phyloP scores from a whole-genome alignment of 1,284 basidiomycete genomes.

The Cryptococcus sp. region DNA sequence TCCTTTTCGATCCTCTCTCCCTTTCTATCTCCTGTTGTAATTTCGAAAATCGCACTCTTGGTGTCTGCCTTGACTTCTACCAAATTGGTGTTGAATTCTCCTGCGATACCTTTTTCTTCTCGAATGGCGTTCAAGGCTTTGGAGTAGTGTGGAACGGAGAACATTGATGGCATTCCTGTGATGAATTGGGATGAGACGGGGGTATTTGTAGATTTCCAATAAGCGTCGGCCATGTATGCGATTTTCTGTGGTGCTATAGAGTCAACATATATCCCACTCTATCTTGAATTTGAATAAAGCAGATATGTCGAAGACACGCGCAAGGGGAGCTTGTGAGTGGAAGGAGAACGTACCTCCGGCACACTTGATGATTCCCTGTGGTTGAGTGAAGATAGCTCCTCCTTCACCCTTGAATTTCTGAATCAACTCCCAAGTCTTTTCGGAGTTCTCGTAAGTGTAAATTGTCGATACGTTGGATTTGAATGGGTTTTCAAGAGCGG shows the following conservation, averaged over 20 bases:
- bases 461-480: slow-evolving; percentile 85
- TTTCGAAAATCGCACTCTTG: slow-evolving; percentile 79
- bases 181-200: slow-evolving; percentile 71
- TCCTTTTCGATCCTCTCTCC: slow-evolving; percentile 62
- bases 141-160: slow-evolving; percentile 77
- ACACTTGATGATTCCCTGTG: slow-evolving; percentile 90
- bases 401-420: slow-evolving; percentile 68
- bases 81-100: slow-evolving; percentile 79
- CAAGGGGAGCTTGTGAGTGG: not conserved
- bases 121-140: slow-evolving; percentile 77
- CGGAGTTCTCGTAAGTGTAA: slow-evolving; percentile 81
- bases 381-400: slow-evolving; percentile 88
- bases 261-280: no score
- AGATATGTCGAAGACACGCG: no score
- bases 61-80: slow-evolving; percentile 64
- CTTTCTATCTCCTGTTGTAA: slow-evolving; percentile 54
- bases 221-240: slow-evolving; percentile 78
- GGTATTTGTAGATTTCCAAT: slow-evolving; percentile 50
- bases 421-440: slow-evolving; percentile 80
- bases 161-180: slow-evolving; percentile 92
- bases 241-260: slow-evolving; percentile 92
- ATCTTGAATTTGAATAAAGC: no score
- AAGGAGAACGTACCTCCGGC: slow-evolving; percentile 61
- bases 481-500: slow-evolving; percentile 67
- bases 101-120: slow-evolving; percentile 71